Evolutionary conservation across 2,329 filamentous ascomycete species (phyloP), one percentile per base, ranked within the genome.

Genomic region (Fusarium sp.): DNA sequence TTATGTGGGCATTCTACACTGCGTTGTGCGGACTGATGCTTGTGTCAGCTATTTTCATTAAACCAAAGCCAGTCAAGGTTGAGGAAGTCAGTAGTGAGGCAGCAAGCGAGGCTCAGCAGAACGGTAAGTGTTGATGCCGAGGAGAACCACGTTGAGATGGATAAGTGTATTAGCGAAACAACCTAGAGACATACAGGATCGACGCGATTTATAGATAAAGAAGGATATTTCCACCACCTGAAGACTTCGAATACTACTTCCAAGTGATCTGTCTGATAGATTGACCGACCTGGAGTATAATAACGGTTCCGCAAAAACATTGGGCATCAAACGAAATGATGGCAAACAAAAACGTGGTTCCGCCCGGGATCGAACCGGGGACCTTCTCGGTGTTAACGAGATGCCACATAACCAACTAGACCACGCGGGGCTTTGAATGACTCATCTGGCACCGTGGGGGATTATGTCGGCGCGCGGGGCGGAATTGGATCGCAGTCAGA

Each of bases 1-100:
- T 65, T 11, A 76, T 74, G 74, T 76, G 68, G 74, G 47, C 55
- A 22, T 77, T 77, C 12, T 75, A 76, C 14, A 72, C 74, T 0
- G 56, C 58, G 20, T 38, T 76, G 1, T 65, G 70, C 6, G 72
- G 44, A 18, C 15, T 75, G 5, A 75, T 75, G 58, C 26, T 68
- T 10, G 26, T 71, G 3, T 54, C 61, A 5, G 55, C 72, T 8
- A 45, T 73, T 2, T 73, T 72, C 15, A 75, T 75, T 11, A 60
- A 59, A 4, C 67, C 66, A 11, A 76, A 71, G 58, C 58, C 45
- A 9, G 28, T 22, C 3, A 71, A 72, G 20, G 10, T 16, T 4
- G 57, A 55, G 6, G 22, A 68, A 38, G 28, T 58, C 1, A 44
- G 45, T 3, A 62, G 56, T 33, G 56, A 68, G 16, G 33, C 38